Conservation (phyloP, 805 yeast genomes). For the Spathaspora hagerdaliae region DNA sequence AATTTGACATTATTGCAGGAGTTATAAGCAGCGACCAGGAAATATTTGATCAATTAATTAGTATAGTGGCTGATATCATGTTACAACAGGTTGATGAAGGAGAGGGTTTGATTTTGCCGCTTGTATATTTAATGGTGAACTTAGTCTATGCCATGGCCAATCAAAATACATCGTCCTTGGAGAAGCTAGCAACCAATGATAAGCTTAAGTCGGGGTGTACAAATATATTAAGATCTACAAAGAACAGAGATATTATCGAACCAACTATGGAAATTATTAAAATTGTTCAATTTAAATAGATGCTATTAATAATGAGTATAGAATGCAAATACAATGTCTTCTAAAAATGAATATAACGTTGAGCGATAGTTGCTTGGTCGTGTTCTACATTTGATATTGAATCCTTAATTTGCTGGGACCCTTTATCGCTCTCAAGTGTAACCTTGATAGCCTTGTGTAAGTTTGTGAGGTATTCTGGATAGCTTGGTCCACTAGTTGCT, state of each 20-base stretch:
- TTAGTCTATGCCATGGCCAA: conserved; percentile 13
- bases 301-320: not conserved
- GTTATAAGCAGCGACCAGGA: conserved; percentile 15
- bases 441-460: conserved; percentile 63
- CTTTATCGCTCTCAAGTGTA: conserved; percentile 45
- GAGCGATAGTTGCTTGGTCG: conserved; percentile 33
- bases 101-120: conserved; percentile 24
- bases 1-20: conserved; percentile 30
- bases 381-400: conserved; percentile 23
- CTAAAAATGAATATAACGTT: conserved; percentile 34
- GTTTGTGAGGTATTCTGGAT: conserved; percentile 61
- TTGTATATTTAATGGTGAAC: conserved; percentile 18
- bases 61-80: conserved; percentile 19
- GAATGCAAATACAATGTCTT: not conserved
- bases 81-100: conserved; percentile 17
- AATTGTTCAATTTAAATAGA: conserved; percentile 3
- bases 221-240: conserved; percentile 2
- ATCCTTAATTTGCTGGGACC: conserved; percentile 23
- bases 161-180: not conserved
- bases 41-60: conserved; percentile 14
- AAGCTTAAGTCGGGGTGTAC: conserved; percentile 2
- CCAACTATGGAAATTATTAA: conserved; percentile 10
- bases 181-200: not conserved
- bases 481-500: conserved; percentile 45
- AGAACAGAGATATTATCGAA: conserved; percentile 7